phyloP scores from a whole-genome alignment of 2,329 filamentous ascomycete genomes.

The Rachicladosporium sp. region DNA sequence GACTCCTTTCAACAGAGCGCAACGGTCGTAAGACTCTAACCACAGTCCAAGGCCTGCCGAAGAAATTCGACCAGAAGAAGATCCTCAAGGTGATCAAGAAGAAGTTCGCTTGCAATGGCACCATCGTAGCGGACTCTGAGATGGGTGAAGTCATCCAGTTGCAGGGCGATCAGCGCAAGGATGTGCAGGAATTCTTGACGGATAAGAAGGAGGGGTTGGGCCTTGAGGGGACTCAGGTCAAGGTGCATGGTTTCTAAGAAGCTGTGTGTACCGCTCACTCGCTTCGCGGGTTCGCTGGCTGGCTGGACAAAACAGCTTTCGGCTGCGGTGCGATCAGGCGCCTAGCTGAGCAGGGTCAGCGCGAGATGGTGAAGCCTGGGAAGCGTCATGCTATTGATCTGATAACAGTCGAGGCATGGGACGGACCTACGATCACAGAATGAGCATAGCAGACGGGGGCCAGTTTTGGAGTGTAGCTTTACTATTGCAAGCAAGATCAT shows the following conservation, averaged over 20 bases:
- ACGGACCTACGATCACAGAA: too few relatives aligned
- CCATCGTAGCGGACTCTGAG: slow-evolving; percentile 87
- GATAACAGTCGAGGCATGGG: too few relatives aligned
- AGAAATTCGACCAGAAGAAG: slow-evolving; percentile 99
- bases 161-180: slow-evolving; percentile 97
- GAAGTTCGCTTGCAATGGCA: slow-evolving; percentile 99
- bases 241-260: slow-evolving; percentile 45
- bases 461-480: too few relatives aligned
- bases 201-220: slow-evolving; percentile 92
- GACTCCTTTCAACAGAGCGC: slow-evolving; percentile 69
- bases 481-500: too few relatives aligned
- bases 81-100: slow-evolving; percentile 99
- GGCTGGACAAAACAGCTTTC: too few relatives aligned
- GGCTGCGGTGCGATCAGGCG: too few relatives aligned
- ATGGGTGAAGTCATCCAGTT: slow-evolving; percentile 99
- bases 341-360: too few relatives aligned
- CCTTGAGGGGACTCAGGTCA: slow-evolving; percentile 93
- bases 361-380: too few relatives aligned
- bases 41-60: slow-evolving; percentile 95
- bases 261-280: too few relatives aligned
- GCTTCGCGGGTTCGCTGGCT: too few relatives aligned
- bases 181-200: slow-evolving; percentile 93
- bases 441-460: too few relatives aligned
- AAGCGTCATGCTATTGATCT: too few relatives aligned
- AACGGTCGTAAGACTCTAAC: slow-evolving; percentile 99